Evolutionary conservation across 2,329 filamentous ascomycete genomes (phyloP).

Genomic region (Cryoendolithus antarcticus): DNA sequence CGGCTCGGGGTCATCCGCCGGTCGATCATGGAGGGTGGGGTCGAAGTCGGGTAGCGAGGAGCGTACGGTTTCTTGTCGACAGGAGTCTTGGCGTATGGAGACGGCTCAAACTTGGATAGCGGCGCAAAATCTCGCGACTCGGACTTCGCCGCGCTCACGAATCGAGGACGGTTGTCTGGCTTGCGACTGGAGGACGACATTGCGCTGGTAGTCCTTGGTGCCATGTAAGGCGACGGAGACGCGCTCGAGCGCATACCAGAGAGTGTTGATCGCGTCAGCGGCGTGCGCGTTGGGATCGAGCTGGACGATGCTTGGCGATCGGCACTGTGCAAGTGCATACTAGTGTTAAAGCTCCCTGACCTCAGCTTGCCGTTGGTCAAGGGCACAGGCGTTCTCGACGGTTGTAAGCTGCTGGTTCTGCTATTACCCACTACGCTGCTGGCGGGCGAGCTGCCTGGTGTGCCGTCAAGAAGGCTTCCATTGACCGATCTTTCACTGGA

Average conservation of each 20-base stretch:
- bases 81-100: slow-evolving; percentile 21
- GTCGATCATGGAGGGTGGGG: slow-evolving; percentile 5
- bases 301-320: slow-evolving; percentile 1
- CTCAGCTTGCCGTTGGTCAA: slow-evolving; percentile 15
- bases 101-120: slow-evolving; percentile 22
- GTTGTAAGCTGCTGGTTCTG: slow-evolving; percentile 37
- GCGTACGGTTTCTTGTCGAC: slow-evolving; percentile 16
- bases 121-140: slow-evolving; percentile 19
- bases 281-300: slow-evolving; percentile 5
- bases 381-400: slow-evolving; percentile 30
- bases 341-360: slow-evolving; percentile 2
- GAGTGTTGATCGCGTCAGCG: slow-evolving; percentile 1
- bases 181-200: too few relatives aligned
- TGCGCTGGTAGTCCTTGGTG: slow-evolving; percentile 5
- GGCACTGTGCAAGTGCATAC: background rate
- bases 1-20: too few relatives aligned
- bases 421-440: slow-evolving; percentile 48
- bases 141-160: slow-evolving; percentile 9
- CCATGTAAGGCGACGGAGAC: slow-evolving; percentile 12
- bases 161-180: slow-evolving; percentile 15
- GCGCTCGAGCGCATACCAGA: slow-evolving; percentile 4
- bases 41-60: slow-evolving; percentile 11
- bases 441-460: slow-evolving; percentile 50
- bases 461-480: slow-evolving; percentile 50
- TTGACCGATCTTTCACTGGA: slow-evolving; percentile 66